These are phyloP conservation scores for Skeletonema potamos DNA, from an alignment of 108 stramenopile species.

Conservation along the genomic window DNA sequence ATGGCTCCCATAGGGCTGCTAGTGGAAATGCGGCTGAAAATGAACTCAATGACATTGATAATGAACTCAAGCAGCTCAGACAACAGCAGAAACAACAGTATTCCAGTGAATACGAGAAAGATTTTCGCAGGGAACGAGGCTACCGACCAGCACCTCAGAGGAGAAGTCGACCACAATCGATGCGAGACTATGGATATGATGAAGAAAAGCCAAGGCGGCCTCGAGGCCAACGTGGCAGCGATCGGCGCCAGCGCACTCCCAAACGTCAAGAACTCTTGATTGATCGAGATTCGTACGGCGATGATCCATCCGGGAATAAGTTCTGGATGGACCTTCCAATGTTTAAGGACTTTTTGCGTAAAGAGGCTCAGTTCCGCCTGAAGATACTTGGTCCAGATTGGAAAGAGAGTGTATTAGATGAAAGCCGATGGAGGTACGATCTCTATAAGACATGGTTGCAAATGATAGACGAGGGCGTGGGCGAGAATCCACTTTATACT, in stretches of 20 bases:
- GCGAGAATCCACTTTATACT: constrained; percentile 46
- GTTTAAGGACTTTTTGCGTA: constrained; percentile 65
- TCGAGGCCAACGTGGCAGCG: background rate
- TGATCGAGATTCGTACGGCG: constrained; percentile 18
- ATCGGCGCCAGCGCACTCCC: constrained; percentile 11
- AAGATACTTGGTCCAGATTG: constrained; percentile 70
- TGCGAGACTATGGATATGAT: background rate
- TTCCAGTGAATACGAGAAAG: background rate
- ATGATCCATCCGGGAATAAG: constrained; percentile 49
- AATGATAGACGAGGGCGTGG: constrained; percentile 68
- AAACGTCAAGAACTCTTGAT: constrained; percentile 43
- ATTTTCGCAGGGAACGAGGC: background rate
- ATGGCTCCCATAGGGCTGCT: background rate
- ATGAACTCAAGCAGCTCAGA: background rate
- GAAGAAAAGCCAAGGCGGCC: background rate
- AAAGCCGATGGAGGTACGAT: constrained; percentile 77
- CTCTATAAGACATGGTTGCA: constrained; percentile 83
- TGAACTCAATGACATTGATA: background rate
- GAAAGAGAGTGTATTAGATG: constrained; percentile 67
- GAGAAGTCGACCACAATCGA: background rate
- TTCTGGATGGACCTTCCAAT: constrained; percentile 81
- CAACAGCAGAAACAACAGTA: background rate
- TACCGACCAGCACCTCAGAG: background rate
- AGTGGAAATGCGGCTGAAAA: background rate
- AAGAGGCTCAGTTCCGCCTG: constrained; percentile 67